Base-by-base conservation (phyloP, 441 rosid genomes). In the Arabidopsis hybrid region DNA sequence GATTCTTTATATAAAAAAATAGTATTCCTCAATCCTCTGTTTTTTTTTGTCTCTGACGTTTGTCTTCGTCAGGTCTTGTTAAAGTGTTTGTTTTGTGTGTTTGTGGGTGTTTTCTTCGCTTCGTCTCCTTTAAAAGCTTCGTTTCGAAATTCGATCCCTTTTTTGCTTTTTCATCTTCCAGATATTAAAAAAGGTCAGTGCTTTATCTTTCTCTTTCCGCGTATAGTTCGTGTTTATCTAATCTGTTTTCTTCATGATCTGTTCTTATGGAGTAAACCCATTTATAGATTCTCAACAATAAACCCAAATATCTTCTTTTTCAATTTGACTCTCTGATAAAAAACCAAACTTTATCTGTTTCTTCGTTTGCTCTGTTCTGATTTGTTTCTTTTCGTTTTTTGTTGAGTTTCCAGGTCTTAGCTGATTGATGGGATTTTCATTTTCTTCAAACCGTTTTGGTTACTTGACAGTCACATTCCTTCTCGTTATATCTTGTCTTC, bases 341-440 rank as follows among this genome's bases (percentile, higher is more conserved):
- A 38, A 34, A 16, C 6, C 45, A 17, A 50, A 17, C 71, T 18
- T 16, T 6, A 49, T 46, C 50, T 67, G 26, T 21, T 21, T 21
- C 26, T 21, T 21, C 26, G 26, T 21, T 21, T 21, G 26, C 26
- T 21, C 61, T 74, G 49, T 67, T 60, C 53, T 73, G 65, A 56
- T 64, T 21, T 13, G 2, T 38, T 52, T 67, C 57, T 73, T n/a
- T 49, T 73, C 40, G 62, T 32, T 64, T 72, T 53, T 6, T 21
- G 26, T 21, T 21, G 52, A 16, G 60, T 35, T 58, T 61, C 2
- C 62, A 64, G 66, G 49, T 64, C 50, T 58, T 13, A 21, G 29
- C 72, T 71, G 42, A 49, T 72, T 78, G 78, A 78, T 72, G 77
- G 78, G 81, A 36, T 78, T 46, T 55, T 16, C 65, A 29, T 72